These are phyloP conservation scores for Trichoderma sp. DNA, from an alignment of 2,329 filamentous ascomycete genomes.

Conservation along the genomic window DNA sequence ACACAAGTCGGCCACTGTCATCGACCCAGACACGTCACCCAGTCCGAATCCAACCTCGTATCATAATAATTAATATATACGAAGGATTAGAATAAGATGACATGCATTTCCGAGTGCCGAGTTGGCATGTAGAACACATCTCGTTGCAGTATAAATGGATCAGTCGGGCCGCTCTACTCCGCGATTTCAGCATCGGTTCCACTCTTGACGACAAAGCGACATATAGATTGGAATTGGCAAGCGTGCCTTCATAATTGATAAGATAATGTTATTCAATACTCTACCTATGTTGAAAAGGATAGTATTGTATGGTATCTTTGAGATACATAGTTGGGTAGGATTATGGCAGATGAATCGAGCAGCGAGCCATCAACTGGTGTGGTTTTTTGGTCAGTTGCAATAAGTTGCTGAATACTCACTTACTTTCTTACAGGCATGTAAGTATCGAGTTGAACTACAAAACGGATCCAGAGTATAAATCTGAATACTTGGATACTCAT, in stretches of 20 bases:
- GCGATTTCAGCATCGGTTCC: background rate
- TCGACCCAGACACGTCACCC: too few relatives aligned
- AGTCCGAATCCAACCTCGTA: too few relatives aligned
- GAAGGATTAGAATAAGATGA: background rate
- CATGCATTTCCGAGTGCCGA: background rate
- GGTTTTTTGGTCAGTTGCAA: background rate
- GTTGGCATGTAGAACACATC: background rate
- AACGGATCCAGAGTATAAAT: accelerated
- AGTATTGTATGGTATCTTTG: background rate
- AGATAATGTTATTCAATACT: background rate
- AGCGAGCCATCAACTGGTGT: background rate
- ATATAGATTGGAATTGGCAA: background rate
- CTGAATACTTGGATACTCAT: background rate
- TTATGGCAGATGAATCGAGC: background rate
- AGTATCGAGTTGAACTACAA: background rate
- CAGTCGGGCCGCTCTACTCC: background rate
- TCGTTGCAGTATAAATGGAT: background rate
- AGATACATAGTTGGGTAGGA: background rate
- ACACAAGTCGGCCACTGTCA: background rate
- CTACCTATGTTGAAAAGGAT: background rate
- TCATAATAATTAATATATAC: too few relatives aligned
- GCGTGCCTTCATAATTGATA: background rate
- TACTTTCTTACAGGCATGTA: background rate
- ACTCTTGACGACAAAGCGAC: background rate
- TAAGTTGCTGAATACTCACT: background rate